These are phyloP conservation scores for Colletotrichum noveboracense DNA, from an alignment of 2,329 filamentous ascomycete genomes.

Conservation along the genomic window DNA sequence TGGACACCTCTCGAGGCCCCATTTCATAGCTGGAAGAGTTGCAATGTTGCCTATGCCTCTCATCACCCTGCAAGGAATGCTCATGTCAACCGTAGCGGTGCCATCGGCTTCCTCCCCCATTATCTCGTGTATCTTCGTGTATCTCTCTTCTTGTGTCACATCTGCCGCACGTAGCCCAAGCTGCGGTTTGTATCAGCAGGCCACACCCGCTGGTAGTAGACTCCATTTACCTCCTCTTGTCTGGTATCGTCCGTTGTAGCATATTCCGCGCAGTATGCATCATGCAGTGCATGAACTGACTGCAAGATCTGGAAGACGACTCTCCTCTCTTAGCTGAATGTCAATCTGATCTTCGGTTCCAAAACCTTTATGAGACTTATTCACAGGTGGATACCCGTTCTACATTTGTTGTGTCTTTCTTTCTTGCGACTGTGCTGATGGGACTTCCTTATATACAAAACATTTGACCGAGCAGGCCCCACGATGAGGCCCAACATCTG, in stretches of 20 bases:
- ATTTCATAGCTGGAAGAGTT: fast-evolving
- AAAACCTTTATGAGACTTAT: fast-evolving
- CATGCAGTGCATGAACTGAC: fast-evolving
- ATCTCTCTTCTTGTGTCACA: background rate
- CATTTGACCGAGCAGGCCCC: fast-evolving
- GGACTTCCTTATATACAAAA: fast-evolving
- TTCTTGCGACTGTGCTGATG: background rate
- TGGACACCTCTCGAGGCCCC: background rate
- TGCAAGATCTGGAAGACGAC: fast-evolving
- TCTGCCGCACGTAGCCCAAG: background rate
- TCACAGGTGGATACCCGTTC: fast-evolving
- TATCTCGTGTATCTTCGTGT: background rate
- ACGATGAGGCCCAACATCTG: background rate
- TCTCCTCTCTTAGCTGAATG: fast-evolving
- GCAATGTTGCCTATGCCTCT: background rate
- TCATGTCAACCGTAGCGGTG: too few relatives aligned
- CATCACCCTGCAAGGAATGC: too few relatives aligned
- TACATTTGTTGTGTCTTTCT: background rate
- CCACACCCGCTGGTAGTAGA: fast-evolving
- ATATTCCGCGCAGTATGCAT: background rate
- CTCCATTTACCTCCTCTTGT: fast-evolving
- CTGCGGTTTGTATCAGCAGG: background rate
- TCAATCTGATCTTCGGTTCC: background rate
- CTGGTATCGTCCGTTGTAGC: background rate
- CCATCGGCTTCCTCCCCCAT: fast-evolving